These are phyloP conservation scores for Penicillium frequentans DNA, from an alignment of 2,329 filamentous ascomycete species.

Conservation along the genomic window DNA sequence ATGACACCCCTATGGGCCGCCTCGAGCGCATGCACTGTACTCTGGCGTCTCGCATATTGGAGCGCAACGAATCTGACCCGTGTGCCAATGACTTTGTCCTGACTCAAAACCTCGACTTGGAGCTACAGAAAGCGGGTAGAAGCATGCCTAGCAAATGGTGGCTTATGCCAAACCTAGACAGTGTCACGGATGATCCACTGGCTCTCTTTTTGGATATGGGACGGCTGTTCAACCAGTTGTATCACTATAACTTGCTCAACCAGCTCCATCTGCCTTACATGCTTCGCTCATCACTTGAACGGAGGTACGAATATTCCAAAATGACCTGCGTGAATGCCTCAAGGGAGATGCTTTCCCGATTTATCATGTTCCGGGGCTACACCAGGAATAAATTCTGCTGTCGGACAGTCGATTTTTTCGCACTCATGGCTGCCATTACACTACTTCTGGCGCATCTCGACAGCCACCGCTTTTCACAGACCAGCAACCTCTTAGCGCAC, in stretches of 20 bases:
- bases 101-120: conserved; percentile 14
- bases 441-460: conserved; percentile 28
- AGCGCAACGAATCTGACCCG: conserved; percentile 41
- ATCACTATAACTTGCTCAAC: conserved; percentile 53
- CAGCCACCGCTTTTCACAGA: conserved; percentile 7
- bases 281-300: conserved; percentile 38
- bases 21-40: conserved; percentile 49
- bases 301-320: conserved; percentile 50
- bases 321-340: conserved; percentile 52
- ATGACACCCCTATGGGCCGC: conserved; percentile 34
- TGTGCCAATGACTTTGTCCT: background rate
- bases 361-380: conserved; percentile 47
- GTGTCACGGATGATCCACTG: background rate
- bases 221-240: conserved; percentile 49
- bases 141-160: conserved; percentile 50
- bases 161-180: conserved; percentile 28
- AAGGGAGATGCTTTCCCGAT: conserved; percentile 53
- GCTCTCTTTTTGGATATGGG: conserved; percentile 29
- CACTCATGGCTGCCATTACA: conserved; percentile 25
- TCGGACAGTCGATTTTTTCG: conserved; percentile 28
- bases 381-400: conserved; percentile 20
- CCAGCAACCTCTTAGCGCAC: conserved; percentile 29
- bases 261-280: conserved; percentile 59
- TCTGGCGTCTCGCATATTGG: conserved; percentile 48
- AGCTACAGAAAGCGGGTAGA: conserved; percentile 44